Percentiles rank a stretch among this genome's conserved stretches.
These are phyloP conservation scores for Brasilioporus rufonigricans DNA, from an alignment of 768 basidiomycete genomes.

Conservation along the genomic window DNA sequence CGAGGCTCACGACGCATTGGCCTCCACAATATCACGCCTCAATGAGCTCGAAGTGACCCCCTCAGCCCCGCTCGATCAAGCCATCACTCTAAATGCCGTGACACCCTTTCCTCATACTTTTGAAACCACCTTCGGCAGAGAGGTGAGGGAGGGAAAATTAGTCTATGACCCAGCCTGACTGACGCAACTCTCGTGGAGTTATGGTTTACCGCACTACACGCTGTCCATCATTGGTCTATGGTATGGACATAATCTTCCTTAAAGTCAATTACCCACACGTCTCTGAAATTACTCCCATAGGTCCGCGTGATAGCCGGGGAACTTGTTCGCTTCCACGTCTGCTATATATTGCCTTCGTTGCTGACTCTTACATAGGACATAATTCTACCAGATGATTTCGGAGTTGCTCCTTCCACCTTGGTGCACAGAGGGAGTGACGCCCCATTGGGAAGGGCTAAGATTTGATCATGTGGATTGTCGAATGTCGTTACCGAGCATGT, in stretches of 20 bases:
- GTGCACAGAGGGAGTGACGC: slow-evolving; percentile 69
- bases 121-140: slow-evolving; percentile 78
- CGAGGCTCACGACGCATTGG: slow-evolving; percentile 57
- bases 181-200: slow-evolving; percentile 42
- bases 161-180: not conserved
- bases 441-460: slow-evolving; percentile 63
- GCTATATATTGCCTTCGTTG: not conserved
- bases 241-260: slow-evolving; percentile 37
- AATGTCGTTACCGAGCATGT: slow-evolving; percentile 9
- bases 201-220: slow-evolving; percentile 85
- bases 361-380: slow-evolving; percentile 49
- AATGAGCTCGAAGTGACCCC: slow-evolving; percentile 46
- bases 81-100: slow-evolving; percentile 74
- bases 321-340: slow-evolving; percentile 47
- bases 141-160: slow-evolving; percentile 42
- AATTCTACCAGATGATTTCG: slow-evolving; percentile 70
- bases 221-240: slow-evolving; percentile 92
- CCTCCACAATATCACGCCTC: slow-evolving; percentile 54
- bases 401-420: slow-evolving; percentile 83
- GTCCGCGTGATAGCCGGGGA: slow-evolving; percentile 84
- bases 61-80: slow-evolving; percentile 46
- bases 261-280: not conserved
- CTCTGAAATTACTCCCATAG: slow-evolving; percentile 35
- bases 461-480: slow-evolving; percentile 34
- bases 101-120: slow-evolving; percentile 77